Evolutionary conservation across 1,284 basidiomycete species (phyloP), one percentile per base, ranked within the genome.

Genomic region (Coniferiporia sulphurascens): DNA sequence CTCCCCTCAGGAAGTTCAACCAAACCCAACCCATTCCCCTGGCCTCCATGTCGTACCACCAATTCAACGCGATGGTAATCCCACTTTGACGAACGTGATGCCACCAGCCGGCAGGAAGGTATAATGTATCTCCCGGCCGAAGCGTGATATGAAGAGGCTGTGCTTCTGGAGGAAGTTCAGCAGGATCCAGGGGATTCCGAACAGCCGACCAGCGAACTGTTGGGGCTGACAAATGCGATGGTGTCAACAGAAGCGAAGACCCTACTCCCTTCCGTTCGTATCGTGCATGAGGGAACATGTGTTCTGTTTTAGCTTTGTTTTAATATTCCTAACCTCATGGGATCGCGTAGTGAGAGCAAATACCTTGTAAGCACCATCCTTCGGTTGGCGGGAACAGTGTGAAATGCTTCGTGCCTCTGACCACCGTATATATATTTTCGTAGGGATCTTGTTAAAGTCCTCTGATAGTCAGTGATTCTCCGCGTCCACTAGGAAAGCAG

Each of bases 31-130:
- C 73, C 72, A 81, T 80, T 5, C 89, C 89, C 56, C 78, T 74
- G 68, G 84, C 80, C 66, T 91, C 87, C 65, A 87, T 79, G 66
- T 93, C 91, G 69, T 91, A 93, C 86, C 87, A 95, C 86, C 91
- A 94, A 67, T 95, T 96, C 34, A 94, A 70, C 1, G 93, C 93
- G 55, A 95, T 85, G 0, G 80, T 84, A 6, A 79, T 74, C 19
- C 77, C 79, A 62, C 84, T 74, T 72, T 92, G 81, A 36, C 80
- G 77, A 48, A 96, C 93, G 68, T 89, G 82, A 71, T 96, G 94
- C 86, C 89, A 96, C 94, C 94, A 96, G 0, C 91, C 87, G 1
- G 88, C 83, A 17, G 93, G 94, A 27, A 96, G 81, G 71, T 93
- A 95, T n/a, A 96, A 72, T 0, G 88, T 86, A 64, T 95, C 88